Evolutionary conservation across 495 filamentous ascomycete genomes (phyloP).

Genomic region (Elaphomyces granulatus): DNA sequence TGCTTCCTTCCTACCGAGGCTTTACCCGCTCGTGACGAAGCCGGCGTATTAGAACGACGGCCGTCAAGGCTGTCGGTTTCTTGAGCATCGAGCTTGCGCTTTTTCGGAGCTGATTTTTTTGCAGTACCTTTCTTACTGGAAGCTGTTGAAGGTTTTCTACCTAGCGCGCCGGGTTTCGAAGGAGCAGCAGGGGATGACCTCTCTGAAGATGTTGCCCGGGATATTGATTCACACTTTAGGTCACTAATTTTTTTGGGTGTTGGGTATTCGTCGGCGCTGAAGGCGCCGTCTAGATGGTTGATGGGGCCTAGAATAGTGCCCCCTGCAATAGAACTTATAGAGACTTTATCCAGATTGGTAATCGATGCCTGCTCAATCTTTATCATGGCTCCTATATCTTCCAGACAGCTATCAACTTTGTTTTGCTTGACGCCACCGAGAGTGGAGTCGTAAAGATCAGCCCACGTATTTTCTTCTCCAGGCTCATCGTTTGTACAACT

Average conservation of each 20-base stretch:
- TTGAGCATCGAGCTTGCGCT: constrained; percentile 36
- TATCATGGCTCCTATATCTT: neutral
- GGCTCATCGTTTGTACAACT: constrained; percentile 3
- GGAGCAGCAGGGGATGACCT: constrained; percentile 23
- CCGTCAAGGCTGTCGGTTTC: constrained; percentile 34
- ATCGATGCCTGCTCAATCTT: constrained; percentile 2
- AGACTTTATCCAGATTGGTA: constrained; percentile 14
- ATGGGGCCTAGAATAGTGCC: constrained; percentile 11
- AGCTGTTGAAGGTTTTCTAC: constrained; percentile 23
- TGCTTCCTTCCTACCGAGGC: constrained; percentile 29
- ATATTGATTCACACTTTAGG: constrained; percentile 23
- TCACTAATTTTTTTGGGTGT: constrained; percentile 28
- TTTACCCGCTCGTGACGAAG: constrained; percentile 37
- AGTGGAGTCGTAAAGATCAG: constrained; percentile 22
- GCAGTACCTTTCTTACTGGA: constrained; percentile 41
- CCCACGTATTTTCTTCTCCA: constrained; percentile 14
- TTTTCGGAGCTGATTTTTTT: constrained; percentile 42
- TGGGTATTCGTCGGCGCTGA: constrained; percentile 17
- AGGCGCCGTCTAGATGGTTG: constrained; percentile 18
- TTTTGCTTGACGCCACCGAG: constrained; percentile 2
- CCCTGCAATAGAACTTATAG: constrained; percentile 12
- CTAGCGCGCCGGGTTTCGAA: constrained; percentile 17
- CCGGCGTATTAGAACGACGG: constrained; percentile 31
- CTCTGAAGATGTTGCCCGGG: constrained; percentile 22
- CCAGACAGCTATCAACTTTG: neutral